A percentile compares a stretch with the other conserved stretches of the same genome.
These are phyloP conservation scores for Cyberlindnera misumaiensis DNA, from an alignment of 805 yeast species.

Conservation along the genomic window DNA sequence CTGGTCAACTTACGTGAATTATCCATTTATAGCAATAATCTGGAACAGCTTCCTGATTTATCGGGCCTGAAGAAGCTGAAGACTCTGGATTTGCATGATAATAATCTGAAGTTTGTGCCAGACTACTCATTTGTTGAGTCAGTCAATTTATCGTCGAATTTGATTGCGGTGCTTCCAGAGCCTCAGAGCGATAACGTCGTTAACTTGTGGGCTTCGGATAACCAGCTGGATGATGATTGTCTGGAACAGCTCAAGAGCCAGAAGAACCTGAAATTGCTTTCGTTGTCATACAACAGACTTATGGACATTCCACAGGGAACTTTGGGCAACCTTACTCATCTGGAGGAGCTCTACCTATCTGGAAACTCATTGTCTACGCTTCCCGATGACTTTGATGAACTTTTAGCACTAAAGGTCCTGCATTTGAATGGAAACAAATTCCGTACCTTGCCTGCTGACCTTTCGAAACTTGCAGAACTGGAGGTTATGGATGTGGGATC, in stretches of 20 bases:
- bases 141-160: slow-evolving; percentile 70
- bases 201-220: slow-evolving; percentile 68
- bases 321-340: slow-evolving; percentile 43
- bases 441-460: slow-evolving; percentile 82
- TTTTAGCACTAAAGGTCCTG: slow-evolving; percentile 52
- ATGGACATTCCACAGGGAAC: slow-evolving; percentile 78
- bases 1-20: slow-evolving; percentile 56
- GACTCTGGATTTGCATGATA: slow-evolving; percentile 73
- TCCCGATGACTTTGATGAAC: slow-evolving; percentile 73
- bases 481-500: slow-evolving; percentile 84
- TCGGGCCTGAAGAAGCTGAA: slow-evolving; percentile 53
- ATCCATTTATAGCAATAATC: slow-evolving; percentile 67
- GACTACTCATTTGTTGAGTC: slow-evolving; percentile 33
- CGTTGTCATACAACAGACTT: slow-evolving; percentile 78
- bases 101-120: slow-evolving; percentile 67
- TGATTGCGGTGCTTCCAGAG: slow-evolving; percentile 29
- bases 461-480: slow-evolving; percentile 59
- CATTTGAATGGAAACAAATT: slow-evolving; percentile 79
- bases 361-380: slow-evolving; percentile 76
- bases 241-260: slow-evolving; percentile 62
- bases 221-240: slow-evolving; percentile 71
- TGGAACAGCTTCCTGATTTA: slow-evolving; percentile 64
- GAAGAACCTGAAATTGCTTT: slow-evolving; percentile 51
- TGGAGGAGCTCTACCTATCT: slow-evolving; percentile 66
- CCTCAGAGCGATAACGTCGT: slow-evolving; percentile 34